Conservation (phyloP, 225 moss, liverwort and hornwort genomes). For the Neckera pumila region DNA sequence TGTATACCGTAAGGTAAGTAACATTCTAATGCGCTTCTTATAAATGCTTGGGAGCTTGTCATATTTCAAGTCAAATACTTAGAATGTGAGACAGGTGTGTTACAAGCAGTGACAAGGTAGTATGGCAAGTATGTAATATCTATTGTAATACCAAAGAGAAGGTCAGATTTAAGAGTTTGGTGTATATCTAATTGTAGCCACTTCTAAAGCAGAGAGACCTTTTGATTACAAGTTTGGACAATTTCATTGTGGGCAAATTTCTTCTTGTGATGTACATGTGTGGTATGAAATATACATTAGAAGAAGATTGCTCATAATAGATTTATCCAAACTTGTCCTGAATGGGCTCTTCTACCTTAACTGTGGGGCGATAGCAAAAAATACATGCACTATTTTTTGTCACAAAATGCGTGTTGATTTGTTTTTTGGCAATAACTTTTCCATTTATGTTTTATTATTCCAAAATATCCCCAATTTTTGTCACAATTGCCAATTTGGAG, state of each 20-base stretch:
- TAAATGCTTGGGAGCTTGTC: too few species aligned
- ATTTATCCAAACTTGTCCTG: accelerated
- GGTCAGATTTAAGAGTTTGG: neutral
- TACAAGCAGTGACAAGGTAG: neutral
- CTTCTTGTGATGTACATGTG: accelerated
- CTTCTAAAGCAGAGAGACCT: neutral
- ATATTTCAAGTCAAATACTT: neutral
- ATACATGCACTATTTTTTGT: too few species aligned
- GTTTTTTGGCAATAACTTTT: too few species aligned
- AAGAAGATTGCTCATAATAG: neutral
- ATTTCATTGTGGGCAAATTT: neutral
- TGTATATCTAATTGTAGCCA: neutral
- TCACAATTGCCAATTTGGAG: too few species aligned
- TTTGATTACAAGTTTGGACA: accelerated
- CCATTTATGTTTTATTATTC: too few species aligned
- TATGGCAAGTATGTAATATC: neutral
- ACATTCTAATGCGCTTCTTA: accelerated
- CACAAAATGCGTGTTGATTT: too few species aligned
- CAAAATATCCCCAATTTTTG: too few species aligned
- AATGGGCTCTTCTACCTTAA: neutral
- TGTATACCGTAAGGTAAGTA: neutral
- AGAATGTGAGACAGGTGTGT: neutral
- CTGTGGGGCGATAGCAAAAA: too few species aligned
- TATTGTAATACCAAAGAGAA: too few species aligned
- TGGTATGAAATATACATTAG: accelerated